phyloP scores from a whole-genome alignment of 1,284 basidiomycete species.

The Malassezia dermatis region DNA sequence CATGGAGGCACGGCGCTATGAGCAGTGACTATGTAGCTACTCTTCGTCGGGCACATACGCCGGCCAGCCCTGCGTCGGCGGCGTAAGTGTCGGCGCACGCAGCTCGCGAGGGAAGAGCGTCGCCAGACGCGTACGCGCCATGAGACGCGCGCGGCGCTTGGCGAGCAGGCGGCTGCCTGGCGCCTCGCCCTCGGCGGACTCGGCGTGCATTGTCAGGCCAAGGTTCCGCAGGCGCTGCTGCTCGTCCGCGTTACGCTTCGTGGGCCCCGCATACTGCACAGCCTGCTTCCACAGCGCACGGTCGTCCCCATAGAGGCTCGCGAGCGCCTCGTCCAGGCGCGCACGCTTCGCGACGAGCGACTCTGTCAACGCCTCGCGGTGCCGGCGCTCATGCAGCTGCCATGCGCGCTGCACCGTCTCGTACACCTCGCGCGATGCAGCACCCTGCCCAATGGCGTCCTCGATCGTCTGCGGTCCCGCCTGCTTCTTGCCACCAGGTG shows the following conservation, averaged over 20 bases:
- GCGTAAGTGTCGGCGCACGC: slow-evolving; percentile 39
- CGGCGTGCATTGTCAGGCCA: slow-evolving; percentile 22
- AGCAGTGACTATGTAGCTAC: slow-evolving; percentile 11
- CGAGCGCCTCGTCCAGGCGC: slow-evolving; percentile 31
- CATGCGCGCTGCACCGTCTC: slow-evolving; percentile 87
- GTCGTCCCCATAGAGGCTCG: slow-evolving; percentile 23
- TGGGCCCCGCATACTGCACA: slow-evolving; percentile 32
- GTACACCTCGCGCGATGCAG: slow-evolving; percentile 60
- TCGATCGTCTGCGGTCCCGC: slow-evolving; percentile 18
- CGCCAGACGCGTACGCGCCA: slow-evolving; percentile 27
- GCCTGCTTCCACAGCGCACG: slow-evolving; percentile 28
- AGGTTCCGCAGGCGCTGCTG: slow-evolving; percentile 26
- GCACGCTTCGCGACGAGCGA: slow-evolving; percentile 29
- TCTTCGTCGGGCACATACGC: slow-evolving; percentile 9
- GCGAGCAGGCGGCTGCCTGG: slow-evolving; percentile 23
- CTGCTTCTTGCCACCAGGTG: slow-evolving; percentile 19
- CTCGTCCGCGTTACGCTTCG: slow-evolving; percentile 36
- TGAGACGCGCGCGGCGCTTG: slow-evolving; percentile 27
- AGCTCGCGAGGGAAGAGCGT: slow-evolving; percentile 44
- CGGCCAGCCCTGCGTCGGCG: slow-evolving; percentile 30
- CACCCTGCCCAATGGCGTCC: slow-evolving; percentile 22
- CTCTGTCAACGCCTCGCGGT: slow-evolving; percentile 53
- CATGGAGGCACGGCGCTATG: slow-evolving; percentile 38
- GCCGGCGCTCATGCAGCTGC: slow-evolving; percentile 66
- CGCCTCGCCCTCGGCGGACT: slow-evolving; percentile 19